phyloP scores from a whole-genome alignment of 768 basidiomycete genomes.

The Auriscalpium microsporum region DNA sequence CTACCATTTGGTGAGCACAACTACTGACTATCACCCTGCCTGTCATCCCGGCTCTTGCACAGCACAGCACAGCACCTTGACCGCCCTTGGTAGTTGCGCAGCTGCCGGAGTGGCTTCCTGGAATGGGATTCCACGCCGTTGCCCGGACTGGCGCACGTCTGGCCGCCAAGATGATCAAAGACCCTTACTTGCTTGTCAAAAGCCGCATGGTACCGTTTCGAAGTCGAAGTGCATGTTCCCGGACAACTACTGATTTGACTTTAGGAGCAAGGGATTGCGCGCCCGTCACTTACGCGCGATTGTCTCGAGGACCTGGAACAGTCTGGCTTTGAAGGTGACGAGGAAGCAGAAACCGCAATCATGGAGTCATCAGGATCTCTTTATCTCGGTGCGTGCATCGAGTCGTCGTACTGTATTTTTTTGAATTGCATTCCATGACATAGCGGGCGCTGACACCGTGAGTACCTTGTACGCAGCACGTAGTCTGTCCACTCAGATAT shows the following conservation, averaged over 20 bases:
- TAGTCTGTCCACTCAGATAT: neutral
- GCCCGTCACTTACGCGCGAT: neutral
- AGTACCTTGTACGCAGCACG: neutral
- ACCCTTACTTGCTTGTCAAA: neutral
- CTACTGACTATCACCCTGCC: neutral
- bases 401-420: neutral
- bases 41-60: no score
- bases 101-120: neutral
- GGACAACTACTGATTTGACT: neutral
- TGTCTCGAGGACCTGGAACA: neutral
- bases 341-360: neutral
- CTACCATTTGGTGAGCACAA: neutral
- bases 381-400: neutral
- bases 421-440: neutral
- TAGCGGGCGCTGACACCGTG: neutral
- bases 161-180: neutral
- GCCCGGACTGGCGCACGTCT: neutral
- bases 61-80: neutral
- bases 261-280: neutral
- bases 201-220: neutral
- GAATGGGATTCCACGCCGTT: neutral
- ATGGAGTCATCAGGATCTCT: neutral
- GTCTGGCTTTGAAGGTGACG: neutral
- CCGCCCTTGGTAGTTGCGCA: neutral
- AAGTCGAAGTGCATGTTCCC: neutral